These are phyloP conservation scores for Hypoxylon sp. DNA, from an alignment of 2,329 filamentous ascomycete species.

Conservation along the genomic window DNA sequence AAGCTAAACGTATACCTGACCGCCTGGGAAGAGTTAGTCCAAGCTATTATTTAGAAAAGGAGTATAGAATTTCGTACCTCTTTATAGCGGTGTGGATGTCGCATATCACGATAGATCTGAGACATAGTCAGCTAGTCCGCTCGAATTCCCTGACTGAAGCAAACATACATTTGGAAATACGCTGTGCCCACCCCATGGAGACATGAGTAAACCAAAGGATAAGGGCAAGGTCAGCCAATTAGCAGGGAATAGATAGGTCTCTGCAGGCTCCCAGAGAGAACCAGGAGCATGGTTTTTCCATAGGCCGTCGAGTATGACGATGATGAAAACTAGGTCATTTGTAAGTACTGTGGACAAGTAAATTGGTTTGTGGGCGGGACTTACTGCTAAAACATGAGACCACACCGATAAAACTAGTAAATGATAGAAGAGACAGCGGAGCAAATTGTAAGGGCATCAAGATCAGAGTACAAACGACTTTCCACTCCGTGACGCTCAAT, in stretches of 20 bases:
- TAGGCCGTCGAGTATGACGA: slow-evolving; percentile 88
- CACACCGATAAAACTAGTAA: slow-evolving; percentile 94
- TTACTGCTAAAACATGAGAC: slow-evolving; percentile 88
- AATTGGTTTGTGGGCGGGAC: slow-evolving; percentile 57
- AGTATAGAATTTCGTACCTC: slow-evolving; percentile 45
- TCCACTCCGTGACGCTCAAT: slow-evolving; percentile 79
- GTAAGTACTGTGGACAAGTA: slow-evolving; percentile 17
- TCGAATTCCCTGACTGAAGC: background rate
- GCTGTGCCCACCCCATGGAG: slow-evolving; percentile 73
- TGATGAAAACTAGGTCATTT: slow-evolving; percentile 77
- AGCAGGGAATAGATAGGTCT: slow-evolving; percentile 84
- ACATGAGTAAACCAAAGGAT: slow-evolving; percentile 92
- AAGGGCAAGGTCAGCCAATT: slow-evolving; percentile 91
- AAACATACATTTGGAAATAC: slow-evolving; percentile 81
- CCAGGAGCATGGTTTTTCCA: slow-evolving; percentile 84
- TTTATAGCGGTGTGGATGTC: slow-evolving; percentile 83
- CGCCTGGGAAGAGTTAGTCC: slow-evolving; percentile 64
- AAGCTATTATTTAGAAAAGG: background rate
- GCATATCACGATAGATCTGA: slow-evolving; percentile 75
- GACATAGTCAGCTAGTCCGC: slow-evolving; percentile 26
- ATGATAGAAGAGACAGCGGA: slow-evolving; percentile 85
- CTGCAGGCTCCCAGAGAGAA: slow-evolving; percentile 84
- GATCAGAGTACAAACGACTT: slow-evolving; percentile 83
- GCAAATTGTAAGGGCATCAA: slow-evolving; percentile 87
- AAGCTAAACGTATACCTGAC: slow-evolving; percentile 87